Percentiles rank a stretch among this genome's conserved stretches.
Conservation (phyloP, 2,329 filamentous ascomycete genomes). For the Sordariomycetes sp. region DNA sequence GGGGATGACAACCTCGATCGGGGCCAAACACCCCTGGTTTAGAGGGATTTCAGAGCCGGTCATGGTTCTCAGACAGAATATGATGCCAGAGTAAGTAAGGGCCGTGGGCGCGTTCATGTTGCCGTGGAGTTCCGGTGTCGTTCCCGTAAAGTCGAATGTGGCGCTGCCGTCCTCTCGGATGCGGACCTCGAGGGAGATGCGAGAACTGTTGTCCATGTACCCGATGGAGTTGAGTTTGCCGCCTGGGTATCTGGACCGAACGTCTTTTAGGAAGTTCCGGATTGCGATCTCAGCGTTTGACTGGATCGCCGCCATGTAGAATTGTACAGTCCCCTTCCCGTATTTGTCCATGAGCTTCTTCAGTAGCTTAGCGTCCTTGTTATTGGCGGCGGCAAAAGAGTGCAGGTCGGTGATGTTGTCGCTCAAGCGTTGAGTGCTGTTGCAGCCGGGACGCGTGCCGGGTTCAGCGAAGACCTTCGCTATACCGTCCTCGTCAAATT, state of each 20-base stretch:
- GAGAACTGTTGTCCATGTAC: no score
- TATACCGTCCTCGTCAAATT: constrained; percentile 67
- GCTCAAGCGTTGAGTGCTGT: constrained; percentile 44
- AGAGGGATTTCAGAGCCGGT: constrained; percentile 72
- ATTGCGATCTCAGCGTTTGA: constrained; percentile 45
- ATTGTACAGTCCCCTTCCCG: constrained; percentile 56
- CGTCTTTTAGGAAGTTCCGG: constrained; percentile 42
- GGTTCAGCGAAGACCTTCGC: constrained; percentile 58
- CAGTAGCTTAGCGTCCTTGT: constrained; percentile 66
- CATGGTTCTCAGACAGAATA: constrained; percentile 69
- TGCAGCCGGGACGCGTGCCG: constrained; percentile 49
- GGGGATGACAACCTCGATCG: constrained; percentile 63
- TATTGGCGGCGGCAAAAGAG: constrained; percentile 76
- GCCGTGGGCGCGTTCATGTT: constrained; percentile 74
- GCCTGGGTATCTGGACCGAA: constrained; percentile 29
- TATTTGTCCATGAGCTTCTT: constrained; percentile 60
- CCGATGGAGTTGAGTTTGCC: neutral
- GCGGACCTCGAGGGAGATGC: neutral
- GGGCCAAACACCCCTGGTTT: constrained; percentile 70
- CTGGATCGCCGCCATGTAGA: constrained; percentile 31
- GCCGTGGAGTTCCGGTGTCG: constrained; percentile 66
- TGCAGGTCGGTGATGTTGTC: constrained; percentile 83
- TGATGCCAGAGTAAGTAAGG: constrained; percentile 72
- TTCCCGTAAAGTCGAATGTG: constrained; percentile 68
- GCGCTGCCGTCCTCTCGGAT: constrained; percentile 64